Evolutionary conservation across 768 basidiomycete species (phyloP).

Genomic region (Tylopilus rubrobrunneus): DNA sequence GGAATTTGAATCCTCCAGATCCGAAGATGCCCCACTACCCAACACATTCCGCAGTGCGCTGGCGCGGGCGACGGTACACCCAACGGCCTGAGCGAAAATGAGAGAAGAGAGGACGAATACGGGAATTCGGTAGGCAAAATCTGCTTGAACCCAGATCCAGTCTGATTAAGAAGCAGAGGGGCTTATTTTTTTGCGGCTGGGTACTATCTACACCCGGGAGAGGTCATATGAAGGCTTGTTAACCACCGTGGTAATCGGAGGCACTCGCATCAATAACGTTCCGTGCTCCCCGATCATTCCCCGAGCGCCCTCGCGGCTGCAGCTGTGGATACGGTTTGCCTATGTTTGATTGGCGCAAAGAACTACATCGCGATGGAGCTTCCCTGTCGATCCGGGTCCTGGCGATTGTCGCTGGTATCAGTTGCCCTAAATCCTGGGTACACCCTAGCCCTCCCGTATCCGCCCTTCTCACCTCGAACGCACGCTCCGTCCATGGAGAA

Average conservation of each 20-base stretch:
- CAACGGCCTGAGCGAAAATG: background rate
- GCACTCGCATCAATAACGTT: conserved; percentile 9
- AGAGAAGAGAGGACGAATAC: background rate
- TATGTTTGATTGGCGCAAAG: conserved; percentile 20
- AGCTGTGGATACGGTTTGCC: background rate
- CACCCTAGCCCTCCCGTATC: conserved; percentile 10
- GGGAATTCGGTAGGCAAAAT: conserved; percentile 17
- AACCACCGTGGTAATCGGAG: conserved; percentile 24
- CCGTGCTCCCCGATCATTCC: conserved; percentile 10
- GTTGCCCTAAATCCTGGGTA: conserved; percentile 23
- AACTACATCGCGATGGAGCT: conserved; percentile 11
- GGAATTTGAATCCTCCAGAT: conserved; percentile 14
- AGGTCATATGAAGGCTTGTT: conserved; percentile 17
- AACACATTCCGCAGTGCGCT: background rate
- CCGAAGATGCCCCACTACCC: conserved; percentile 8
- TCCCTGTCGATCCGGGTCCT: conserved; percentile 26
- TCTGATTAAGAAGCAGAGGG: conserved; percentile 13
- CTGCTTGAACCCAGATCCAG: conserved; percentile 20
- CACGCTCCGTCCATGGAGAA: background rate
- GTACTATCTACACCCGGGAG: conserved; percentile 11
- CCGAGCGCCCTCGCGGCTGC: conserved; percentile 1
- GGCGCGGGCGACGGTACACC: background rate
- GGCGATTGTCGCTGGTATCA: conserved; percentile 25
- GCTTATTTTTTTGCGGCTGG: background rate
- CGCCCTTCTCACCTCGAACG: background rate